These are phyloP conservation scores for Senna siamea DNA, from an alignment of 306 rosid species.

Conservation along the genomic window DNA sequence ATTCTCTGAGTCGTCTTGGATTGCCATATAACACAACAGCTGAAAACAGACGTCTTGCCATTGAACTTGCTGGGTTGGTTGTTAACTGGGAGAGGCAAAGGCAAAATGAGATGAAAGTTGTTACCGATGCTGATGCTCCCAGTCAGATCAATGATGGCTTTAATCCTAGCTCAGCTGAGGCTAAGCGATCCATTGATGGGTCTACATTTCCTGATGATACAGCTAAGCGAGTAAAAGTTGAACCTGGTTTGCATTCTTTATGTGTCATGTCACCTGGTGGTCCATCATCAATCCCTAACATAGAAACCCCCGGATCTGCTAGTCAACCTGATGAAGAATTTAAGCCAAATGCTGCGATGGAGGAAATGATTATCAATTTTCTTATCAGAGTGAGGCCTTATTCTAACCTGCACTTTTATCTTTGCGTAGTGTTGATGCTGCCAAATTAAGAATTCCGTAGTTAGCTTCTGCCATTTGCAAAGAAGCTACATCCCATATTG, in stretches of 20 bases:
- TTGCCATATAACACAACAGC: conserved; percentile 91
- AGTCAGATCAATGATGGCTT: conserved; percentile 72
- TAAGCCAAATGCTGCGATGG: conserved; percentile 99
- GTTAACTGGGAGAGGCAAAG: conserved; percentile 99
- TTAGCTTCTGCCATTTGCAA: conserved; percentile 19
- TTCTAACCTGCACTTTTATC: conserved; percentile 35
- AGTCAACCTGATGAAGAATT: conserved; percentile 98
- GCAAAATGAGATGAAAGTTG: conserved; percentile 89
- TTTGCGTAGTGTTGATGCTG: conserved; percentile 31
- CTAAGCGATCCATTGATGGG: conserved; percentile 84
- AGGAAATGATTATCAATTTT: conserved; percentile 97
- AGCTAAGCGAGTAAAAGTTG: conserved; percentile 91
- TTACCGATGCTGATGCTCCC: conserved; percentile 68
- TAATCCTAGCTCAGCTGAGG: conserved; percentile 72
- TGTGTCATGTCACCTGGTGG: conserved; percentile 99
- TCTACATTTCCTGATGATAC: conserved; percentile 86
- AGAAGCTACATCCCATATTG: conserved; percentile 22
- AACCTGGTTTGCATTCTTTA: conserved; percentile 90
- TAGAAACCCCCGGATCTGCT: conserved; percentile 93
- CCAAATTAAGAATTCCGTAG: conserved; percentile 7
- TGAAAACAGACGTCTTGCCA: conserved; percentile 96
- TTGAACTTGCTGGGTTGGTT: conserved; percentile 99
- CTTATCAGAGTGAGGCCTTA: conserved; percentile 83
- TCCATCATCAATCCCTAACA: conserved; percentile 86
- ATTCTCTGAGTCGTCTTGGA: conserved; percentile 98